phyloP scores from a whole-genome alignment of 306 rosid species.

The Cajanus cajan region DNA sequence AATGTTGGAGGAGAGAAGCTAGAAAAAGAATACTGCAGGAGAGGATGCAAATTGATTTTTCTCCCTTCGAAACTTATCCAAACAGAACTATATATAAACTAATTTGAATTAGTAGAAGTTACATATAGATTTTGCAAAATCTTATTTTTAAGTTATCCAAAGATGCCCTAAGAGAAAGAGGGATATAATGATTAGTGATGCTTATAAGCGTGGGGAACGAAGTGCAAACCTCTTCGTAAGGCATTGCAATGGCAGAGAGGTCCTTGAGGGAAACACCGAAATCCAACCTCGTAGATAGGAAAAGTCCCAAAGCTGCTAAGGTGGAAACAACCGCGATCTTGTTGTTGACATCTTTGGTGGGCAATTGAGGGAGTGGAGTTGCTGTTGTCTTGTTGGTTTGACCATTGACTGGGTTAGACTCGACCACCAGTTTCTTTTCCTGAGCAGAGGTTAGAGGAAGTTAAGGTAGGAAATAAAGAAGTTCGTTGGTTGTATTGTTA shows the following conservation, averaged over 20 bases:
- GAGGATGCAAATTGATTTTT: too few species aligned
- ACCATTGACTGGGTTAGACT: constrained; percentile 28
- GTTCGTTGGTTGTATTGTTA: background rate
- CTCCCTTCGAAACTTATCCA: too few species aligned
- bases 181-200: background rate
- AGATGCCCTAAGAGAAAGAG: too few species aligned
- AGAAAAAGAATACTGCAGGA: too few species aligned
- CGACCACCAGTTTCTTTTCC: constrained; percentile 38
- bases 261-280: constrained; percentile 94
- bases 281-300: constrained; percentile 68
- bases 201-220: background rate
- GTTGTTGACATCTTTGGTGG: constrained; percentile 59
- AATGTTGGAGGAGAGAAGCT: too few species aligned
- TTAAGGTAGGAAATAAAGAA: background rate
- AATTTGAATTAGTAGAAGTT: too few species aligned
- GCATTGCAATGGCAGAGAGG: constrained; percentile 76
- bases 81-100: too few species aligned
- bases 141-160: too few species aligned
- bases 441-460: background rate
- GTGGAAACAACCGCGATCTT: constrained; percentile 64
- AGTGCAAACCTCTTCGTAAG: constrained; percentile 72
- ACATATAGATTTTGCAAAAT: too few species aligned
- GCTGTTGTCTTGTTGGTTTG: constrained; percentile 32
- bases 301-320: constrained; percentile 75
- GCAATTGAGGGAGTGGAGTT: constrained; percentile 55